These are phyloP conservation scores for Phytomonas serpens DNA, from an alignment of 208 protist genomes.

Conservation along the genomic window DNA sequence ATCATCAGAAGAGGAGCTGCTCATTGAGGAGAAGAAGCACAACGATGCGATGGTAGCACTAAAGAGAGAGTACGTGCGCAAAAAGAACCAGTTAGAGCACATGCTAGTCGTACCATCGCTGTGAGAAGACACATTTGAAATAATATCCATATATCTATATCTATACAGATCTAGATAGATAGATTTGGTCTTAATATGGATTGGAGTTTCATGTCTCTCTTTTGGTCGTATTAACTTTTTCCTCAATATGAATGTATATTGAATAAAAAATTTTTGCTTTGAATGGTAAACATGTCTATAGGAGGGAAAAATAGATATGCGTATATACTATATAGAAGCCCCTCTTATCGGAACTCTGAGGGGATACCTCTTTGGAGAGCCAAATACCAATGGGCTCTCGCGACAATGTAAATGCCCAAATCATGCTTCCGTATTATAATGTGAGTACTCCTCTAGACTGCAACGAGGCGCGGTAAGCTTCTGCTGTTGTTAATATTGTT, in stretches of 20 bases:
- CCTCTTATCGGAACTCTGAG: background rate
- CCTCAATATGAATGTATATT: background rate
- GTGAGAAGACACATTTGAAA: background rate
- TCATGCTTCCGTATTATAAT: background rate
- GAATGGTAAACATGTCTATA: background rate
- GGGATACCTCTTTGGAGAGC: background rate
- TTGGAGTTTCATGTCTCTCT: background rate
- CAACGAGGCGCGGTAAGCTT: background rate
- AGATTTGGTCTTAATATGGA: background rate
- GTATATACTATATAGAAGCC: background rate
- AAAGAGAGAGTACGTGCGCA: slow-evolving; percentile 68
- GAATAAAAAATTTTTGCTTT: background rate
- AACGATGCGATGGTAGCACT: slow-evolving; percentile 61
- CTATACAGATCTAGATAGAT: too few species aligned
- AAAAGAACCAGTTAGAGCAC: slow-evolving; percentile 72
- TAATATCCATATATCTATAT: background rate
- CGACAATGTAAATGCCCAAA: background rate
- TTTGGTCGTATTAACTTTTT: background rate
- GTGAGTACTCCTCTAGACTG: background rate
- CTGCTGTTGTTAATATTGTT: background rate
- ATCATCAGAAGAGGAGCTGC: slow-evolving; percentile 64
- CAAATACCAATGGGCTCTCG: background rate
- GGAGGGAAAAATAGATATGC: background rate
- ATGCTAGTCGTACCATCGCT: slow-evolving; percentile 47
- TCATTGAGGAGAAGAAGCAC: slow-evolving; percentile 75